phyloP scores from a whole-genome alignment of 179 eudicot species.

The Camellia oleifera region DNA sequence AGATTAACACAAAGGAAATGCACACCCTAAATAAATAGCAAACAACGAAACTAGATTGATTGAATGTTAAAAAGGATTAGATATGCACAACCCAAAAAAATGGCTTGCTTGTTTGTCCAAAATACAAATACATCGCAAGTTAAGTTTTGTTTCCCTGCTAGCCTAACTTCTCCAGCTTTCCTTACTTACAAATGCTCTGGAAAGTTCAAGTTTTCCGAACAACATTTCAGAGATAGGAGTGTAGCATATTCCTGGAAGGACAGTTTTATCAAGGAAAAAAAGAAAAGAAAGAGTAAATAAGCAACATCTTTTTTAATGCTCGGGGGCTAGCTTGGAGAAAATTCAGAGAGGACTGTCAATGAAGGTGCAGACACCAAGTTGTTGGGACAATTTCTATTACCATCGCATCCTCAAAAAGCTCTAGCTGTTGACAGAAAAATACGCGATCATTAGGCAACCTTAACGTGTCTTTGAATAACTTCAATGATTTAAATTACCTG shows the following conservation, averaged over 20 bases:
- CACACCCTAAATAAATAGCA: no score
- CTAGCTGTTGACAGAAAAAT: slow-evolving; percentile 6
- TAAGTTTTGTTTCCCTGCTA: neutral
- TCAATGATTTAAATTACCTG: slow-evolving; percentile 10
- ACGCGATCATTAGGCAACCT: neutral
- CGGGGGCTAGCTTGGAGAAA: neutral
- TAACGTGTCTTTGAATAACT: neutral
- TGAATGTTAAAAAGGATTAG: no score
- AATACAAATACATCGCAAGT: no score
- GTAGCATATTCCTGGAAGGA: slow-evolving; percentile 3
- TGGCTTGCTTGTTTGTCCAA: no score
- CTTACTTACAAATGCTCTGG: neutral
- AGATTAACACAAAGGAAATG: no score
- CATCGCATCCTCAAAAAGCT: neutral
- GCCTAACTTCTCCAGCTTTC: slow-evolving; percentile 1
- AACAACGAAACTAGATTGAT: no score
- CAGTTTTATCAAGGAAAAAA: neutral
- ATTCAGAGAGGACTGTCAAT: neutral
- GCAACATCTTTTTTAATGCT: neutral
- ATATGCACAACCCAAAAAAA: no score
- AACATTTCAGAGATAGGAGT: neutral
- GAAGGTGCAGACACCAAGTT: neutral
- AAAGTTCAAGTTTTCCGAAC: neutral
- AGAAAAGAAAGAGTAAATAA: neutral
- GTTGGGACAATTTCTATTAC: neutral